A percentile compares a stretch with the other conserved stretches of the same genome.
phyloP scores from a whole-genome alignment of 768 basidiomycete species.

The Suillus weaverae region DNA sequence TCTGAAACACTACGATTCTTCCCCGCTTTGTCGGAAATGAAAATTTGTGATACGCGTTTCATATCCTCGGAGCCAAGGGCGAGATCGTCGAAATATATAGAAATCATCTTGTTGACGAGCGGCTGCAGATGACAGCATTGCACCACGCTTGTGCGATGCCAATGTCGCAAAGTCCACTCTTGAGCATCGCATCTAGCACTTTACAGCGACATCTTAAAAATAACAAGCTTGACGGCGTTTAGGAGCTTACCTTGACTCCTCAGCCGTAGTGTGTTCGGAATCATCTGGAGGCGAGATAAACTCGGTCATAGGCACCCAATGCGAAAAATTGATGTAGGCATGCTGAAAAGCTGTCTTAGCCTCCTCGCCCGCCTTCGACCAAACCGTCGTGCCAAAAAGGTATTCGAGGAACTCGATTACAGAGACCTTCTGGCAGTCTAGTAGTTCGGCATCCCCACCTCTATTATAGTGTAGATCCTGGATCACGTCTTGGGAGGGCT shows the following conservation, averaged over 20 bases:
- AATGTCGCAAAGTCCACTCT: slow-evolving; percentile 8
- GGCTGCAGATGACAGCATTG: too few species aligned
- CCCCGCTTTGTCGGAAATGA: too few species aligned
- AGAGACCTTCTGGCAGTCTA: slow-evolving; percentile 14
- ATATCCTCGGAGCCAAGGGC: too few species aligned
- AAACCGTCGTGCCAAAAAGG: slow-evolving; percentile 11
- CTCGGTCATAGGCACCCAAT: slow-evolving; percentile 14
- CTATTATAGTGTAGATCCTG: not conserved
- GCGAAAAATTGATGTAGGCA: slow-evolving; percentile 16
- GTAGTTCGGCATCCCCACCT: slow-evolving; percentile 1
- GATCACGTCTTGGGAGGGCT: not conserved
- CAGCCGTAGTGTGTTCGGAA: not conserved
- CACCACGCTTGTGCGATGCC: too few species aligned
- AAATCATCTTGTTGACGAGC: too few species aligned
- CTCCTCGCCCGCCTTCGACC: not conserved
- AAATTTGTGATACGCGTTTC: too few species aligned
- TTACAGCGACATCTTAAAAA: not conserved
- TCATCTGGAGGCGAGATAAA: not conserved
- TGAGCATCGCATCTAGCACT: not conserved
- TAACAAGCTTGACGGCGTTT: not conserved
- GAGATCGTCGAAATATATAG: too few species aligned
- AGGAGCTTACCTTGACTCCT: not conserved
- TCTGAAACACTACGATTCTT: too few species aligned
- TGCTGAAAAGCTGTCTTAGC: slow-evolving; percentile 8
- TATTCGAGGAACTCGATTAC: slow-evolving; percentile 15